phyloP scores from a whole-genome alignment of 1,284 basidiomycete species.

The Porogramme epimiltina region DNA sequence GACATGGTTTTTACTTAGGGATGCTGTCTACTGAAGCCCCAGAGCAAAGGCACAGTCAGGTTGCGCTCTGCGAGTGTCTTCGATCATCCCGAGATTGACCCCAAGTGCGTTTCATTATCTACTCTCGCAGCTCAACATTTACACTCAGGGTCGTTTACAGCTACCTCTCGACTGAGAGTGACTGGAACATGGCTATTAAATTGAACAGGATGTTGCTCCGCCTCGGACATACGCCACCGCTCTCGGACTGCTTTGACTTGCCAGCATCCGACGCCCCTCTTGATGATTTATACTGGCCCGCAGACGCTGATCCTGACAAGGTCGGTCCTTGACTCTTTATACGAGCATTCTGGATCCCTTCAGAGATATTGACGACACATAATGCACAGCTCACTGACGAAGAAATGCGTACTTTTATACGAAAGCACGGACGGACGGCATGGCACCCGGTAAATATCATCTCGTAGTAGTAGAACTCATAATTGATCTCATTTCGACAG shows the following conservation, averaged over 20 bases:
- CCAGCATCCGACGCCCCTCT: slow-evolving; percentile 14
- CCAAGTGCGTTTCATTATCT: slow-evolving; percentile 29
- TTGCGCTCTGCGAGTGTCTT: slow-evolving; percentile 34
- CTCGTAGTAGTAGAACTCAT: neutral
- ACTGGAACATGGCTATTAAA: slow-evolving; percentile 28
- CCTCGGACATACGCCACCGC: slow-evolving; percentile 22
- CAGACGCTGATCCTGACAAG: slow-evolving; percentile 22
- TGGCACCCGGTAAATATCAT: slow-evolving; percentile 36
- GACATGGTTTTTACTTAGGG: neutral
- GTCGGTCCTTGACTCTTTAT: neutral
- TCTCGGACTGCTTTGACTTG: slow-evolving; percentile 27
- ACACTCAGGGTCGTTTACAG: slow-evolving; percentile 1
- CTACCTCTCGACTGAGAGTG: slow-evolving; percentile 19
- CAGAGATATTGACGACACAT: neutral
- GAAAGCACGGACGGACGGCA: slow-evolving; percentile 31
- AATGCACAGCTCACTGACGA: slow-evolving; percentile 28
- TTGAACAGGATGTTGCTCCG: slow-evolving; percentile 21
- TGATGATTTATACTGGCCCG: slow-evolving; percentile 24
- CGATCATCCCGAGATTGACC: slow-evolving; percentile 41
- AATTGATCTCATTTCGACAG: neutral
- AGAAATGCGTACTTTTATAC: slow-evolving; percentile 30
- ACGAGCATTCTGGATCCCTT: neutral
- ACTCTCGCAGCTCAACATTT: neutral
- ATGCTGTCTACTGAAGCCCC: slow-evolving; percentile 22
- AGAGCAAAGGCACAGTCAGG: slow-evolving; percentile 35